Evolutionary conservation across 2,329 filamentous ascomycete species (phyloP), one percentile per base, ranked within the genome.

Genomic region (Xenoacremonium recifei): DNA sequence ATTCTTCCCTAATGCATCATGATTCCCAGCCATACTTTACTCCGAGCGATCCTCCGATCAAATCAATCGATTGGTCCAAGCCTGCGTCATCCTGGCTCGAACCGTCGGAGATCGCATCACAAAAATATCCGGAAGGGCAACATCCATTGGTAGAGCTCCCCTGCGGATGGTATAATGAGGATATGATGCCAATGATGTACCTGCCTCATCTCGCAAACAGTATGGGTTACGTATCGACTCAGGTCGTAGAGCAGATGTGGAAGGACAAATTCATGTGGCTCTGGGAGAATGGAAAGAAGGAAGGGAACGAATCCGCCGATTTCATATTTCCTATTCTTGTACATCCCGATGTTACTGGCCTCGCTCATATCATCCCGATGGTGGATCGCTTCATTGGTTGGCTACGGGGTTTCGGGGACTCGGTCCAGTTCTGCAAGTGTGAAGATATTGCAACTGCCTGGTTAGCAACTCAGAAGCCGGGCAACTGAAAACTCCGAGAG

Each of bases 211-310:
- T 62, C 5, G 49, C 66, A 2, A 82, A 81, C 45, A 75, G 71
- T 3, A 72, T 76, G 32, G 79, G 80, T 2, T 83, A 80, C 53
- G 77, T 82, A 1, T 74, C 77, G 39, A 71, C 75, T 4, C 66
- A 72, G 9, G 68, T 76, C 2, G 70, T 83, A 20, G 79, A 83
- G 64, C 68, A 74, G 45, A 76, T 82, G 66, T 83, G 80, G 80
- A 73, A 68, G 51, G 78, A 81, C 51, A 70, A 76, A 11, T 80
- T 82, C 50, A 66, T 75, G 46, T 84, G 72, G 68, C 63, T 81
- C n/a, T 68, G 67, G 23, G 39, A 41, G 42, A 66, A 71, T 21
- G n/a, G n/a, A n/a, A 20, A 15, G 13, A 19, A 40, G 3, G 59
- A 66, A 46, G 54, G 52, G 1, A 53, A 59, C 20, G 57, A 58